phyloP scores from a whole-genome alignment of 2,329 filamentous ascomycete species.

The Lithohypha guttulata region DNA sequence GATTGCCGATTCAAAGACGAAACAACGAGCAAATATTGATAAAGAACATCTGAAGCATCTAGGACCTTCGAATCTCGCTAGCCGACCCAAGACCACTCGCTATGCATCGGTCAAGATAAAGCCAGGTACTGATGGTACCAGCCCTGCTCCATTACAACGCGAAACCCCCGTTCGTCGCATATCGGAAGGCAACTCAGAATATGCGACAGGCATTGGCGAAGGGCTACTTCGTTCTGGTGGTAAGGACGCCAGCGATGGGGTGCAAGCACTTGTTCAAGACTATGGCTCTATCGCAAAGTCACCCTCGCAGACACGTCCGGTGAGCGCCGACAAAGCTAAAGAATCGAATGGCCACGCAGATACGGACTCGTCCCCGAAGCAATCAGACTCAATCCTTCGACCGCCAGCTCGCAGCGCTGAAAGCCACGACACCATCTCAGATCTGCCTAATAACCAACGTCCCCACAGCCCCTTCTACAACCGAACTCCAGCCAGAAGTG shows the following conservation, averaged over 20 bases:
- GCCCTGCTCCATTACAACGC: conserved; percentile 32
- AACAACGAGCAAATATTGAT: conserved; percentile 41
- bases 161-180: conserved; percentile 24
- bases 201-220: conserved; percentile 43
- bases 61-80: conserved; percentile 53
- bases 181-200: conserved; percentile 28
- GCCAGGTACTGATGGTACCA: conserved; percentile 34
- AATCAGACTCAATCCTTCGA: conserved; percentile 3
- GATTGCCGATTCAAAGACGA: conserved; percentile 23
- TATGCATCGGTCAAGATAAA: conserved; percentile 57
- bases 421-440: conserved; percentile 18
- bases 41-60: conserved; percentile 52
- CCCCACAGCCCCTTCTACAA: conserved; percentile 27
- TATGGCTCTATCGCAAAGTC: conserved; percentile 37
- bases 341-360: conserved; percentile 12
- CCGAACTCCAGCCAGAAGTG: conserved; percentile 51
- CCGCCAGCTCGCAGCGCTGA: conserved; percentile 11
- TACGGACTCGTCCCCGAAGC: background rate
- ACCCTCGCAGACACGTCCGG: conserved; percentile 15
- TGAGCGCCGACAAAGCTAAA: conserved; percentile 22
- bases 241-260: conserved; percentile 53
- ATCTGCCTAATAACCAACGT: conserved; percentile 22
- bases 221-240: conserved; percentile 45
- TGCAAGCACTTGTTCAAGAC: conserved; percentile 47
- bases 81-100: conserved; percentile 48